Percentiles rank a stretch among this genome's conserved stretches.
Conservation (phyloP, 495 filamentous ascomycete genomes). For the Choiromyces venosus region DNA sequence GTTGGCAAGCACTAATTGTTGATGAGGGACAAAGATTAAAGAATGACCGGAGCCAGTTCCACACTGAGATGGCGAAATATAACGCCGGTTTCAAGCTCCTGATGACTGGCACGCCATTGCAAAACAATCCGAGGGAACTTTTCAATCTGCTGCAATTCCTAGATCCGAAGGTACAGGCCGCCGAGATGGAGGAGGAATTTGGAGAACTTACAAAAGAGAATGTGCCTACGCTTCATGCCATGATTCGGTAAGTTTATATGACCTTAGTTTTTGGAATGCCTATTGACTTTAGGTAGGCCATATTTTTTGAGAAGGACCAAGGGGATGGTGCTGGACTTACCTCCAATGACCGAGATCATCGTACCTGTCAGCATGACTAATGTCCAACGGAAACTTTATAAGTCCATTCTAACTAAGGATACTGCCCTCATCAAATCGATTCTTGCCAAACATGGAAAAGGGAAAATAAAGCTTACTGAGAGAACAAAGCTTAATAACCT, state of each 20-base stretch:
- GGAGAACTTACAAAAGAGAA: constrained; percentile 70
- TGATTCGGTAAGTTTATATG: constrained; percentile 64
- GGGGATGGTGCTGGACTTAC: constrained; percentile 75
- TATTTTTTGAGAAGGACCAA: constrained; percentile 76
- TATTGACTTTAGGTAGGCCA: constrained; percentile 28
- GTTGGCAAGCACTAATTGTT: constrained; percentile 84
- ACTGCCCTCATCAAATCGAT: constrained; percentile 83
- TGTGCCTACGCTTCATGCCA: constrained; percentile 67
- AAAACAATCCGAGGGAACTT: constrained; percentile 89
- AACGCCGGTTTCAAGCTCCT: constrained; percentile 75
- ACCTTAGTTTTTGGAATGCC: constrained; percentile 31
- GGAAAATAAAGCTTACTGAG: constrained; percentile 57
- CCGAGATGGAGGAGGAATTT: constrained; percentile 67
- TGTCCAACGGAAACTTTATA: constrained; percentile 89
- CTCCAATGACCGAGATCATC: constrained; percentile 90
- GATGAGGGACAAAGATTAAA: constrained; percentile 97
- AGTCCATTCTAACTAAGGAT: constrained; percentile 85
- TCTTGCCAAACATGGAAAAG: constrained; percentile 52
- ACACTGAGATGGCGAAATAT: constrained; percentile 63
- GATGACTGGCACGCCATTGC: constrained; percentile 83
- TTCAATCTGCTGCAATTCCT: constrained; percentile 95
- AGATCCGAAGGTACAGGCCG: constrained; percentile 63
- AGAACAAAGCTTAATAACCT: constrained; percentile 82
- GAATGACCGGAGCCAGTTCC: constrained; percentile 79
- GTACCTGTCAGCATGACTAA: constrained; percentile 87